Percentiles rank a stretch among this genome's conserved stretches.
These are phyloP conservation scores for Phytophthora sojae DNA, from an alignment of 352 stramenopile genomes.

Conservation along the genomic window DNA sequence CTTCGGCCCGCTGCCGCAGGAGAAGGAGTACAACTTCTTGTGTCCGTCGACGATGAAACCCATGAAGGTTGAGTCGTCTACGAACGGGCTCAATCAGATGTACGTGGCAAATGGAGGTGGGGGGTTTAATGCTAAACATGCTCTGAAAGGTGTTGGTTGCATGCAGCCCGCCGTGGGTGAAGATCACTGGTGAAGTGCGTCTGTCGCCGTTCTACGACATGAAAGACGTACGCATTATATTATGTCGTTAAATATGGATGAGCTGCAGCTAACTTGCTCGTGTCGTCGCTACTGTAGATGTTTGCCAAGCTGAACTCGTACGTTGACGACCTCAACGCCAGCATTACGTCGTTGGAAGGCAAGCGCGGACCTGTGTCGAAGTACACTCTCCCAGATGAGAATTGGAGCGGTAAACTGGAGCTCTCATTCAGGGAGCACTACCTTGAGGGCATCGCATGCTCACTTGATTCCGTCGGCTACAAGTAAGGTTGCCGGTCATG, in stretches of 20 bases:
- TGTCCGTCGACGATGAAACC: constrained; percentile 85
- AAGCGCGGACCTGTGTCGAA: constrained; percentile 88
- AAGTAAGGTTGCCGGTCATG: constrained; percentile 33
- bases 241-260: neutral
- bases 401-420: constrained; percentile 83
- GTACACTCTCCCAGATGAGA: constrained; percentile 86
- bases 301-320: constrained; percentile 72
- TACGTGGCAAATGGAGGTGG: constrained; percentile 54
- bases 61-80: constrained; percentile 72
- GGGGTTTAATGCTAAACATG: neutral
- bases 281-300: constrained; percentile 35
- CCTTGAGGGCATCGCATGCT: constrained; percentile 91
- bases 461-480: constrained; percentile 88
- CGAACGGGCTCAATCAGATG: constrained; percentile 79
- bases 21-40: constrained; percentile 90
- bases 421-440: constrained; percentile 79
- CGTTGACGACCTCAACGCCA: constrained; percentile 86
- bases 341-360: constrained; percentile 73
- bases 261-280: constrained; percentile 13
- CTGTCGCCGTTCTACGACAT: constrained; percentile 94
- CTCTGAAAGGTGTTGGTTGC: too few species aligned
- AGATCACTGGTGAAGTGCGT: constrained; percentile 92
- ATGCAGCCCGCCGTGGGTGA: constrained; percentile 84
- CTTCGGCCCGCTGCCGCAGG: constrained; percentile 79
- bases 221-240: constrained; percentile 55